Conservation (phyloP, 805 yeast genomes). For the Maudiozyma barnettii region DNA sequence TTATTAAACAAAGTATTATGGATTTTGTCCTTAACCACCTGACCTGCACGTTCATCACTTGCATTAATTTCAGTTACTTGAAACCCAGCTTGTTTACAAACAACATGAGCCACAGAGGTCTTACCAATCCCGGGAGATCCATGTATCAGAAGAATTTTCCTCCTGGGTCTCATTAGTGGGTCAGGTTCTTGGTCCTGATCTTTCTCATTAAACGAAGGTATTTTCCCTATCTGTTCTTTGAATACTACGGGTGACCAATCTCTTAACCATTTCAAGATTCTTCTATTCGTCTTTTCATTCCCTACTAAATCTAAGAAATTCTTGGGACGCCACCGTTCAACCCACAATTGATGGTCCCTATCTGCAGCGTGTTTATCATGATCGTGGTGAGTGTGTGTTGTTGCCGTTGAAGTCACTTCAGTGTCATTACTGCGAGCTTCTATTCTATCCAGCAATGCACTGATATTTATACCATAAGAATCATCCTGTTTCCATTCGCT, state of each 20-base stretch:
- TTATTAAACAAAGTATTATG: constrained; percentile 55
- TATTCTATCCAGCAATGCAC: constrained; percentile 29
- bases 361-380: neutral
- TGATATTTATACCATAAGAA: constrained; percentile 33
- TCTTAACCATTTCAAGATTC: constrained; percentile 51
- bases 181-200: constrained; percentile 28
- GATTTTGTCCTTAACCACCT: constrained; percentile 44
- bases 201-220: constrained; percentile 6
- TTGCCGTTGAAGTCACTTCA: neutral
- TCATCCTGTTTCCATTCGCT: constrained; percentile 21
- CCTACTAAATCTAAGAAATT: constrained; percentile 60
- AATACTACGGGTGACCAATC: constrained; percentile 58
- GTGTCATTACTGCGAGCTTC: constrained; percentile 13
- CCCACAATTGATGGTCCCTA: constrained; percentile 30
- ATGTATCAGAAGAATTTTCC: constrained; percentile 61
- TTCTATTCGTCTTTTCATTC: constrained; percentile 54
- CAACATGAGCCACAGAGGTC: constrained; percentile 76
- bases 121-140: constrained; percentile 96
- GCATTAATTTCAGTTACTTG: constrained; percentile 81
- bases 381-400: neutral
- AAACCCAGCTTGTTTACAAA: constrained; percentile 76
- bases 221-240: constrained; percentile 33
- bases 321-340: constrained; percentile 62
- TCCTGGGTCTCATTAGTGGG: constrained; percentile 48
- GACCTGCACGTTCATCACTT: constrained; percentile 62